Evolutionary conservation across 2,329 filamentous ascomycete species (phyloP), one percentile per base, ranked within the genome.

Genomic region (Ceratocystis colombiana): DNA sequence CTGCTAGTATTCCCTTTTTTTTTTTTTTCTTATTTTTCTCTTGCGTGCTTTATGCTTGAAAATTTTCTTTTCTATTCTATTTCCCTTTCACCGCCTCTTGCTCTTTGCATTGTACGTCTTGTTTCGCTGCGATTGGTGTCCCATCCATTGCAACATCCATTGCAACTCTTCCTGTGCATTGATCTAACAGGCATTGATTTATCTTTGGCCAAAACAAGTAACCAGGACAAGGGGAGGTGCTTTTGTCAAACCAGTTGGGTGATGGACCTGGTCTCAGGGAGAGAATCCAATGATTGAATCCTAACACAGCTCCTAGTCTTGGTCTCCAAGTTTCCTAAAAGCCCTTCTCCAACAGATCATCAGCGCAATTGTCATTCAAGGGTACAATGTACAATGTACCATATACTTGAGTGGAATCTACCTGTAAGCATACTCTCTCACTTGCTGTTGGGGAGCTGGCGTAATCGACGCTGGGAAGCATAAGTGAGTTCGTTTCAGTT

Each of bases 161-260:
- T 20, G 55, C 55, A 37, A 20, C 55, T 59, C 28, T 59, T 59
- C 25, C 30, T 20, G 55, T 59, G 55, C 55, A 59, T 37, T 59
- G 55, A 59, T 59, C 55, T 59, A 37, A 30, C 28, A 17, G 33
- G 53, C 53, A 57, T 57, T 15, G n/a, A 20, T 33, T 37, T 57
- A 59, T 17, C 15, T 37, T 37, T 59, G 55, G 28, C 28, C 55
- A 53, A 25, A 53, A 53, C 48, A 53, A 53, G 20, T 1, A 12
- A 15, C 37, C 12, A 25, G 48, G 48, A 28, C 12, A 28, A 53
- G 48, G 12, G 7, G 28, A 53, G 48, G 48, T 53, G 55, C 55
- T 59, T 37, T 59, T 33, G 55, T 37, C 15, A 30, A 59, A 59
- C 30, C 6, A 15, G 12, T 4, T 8, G 8, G 28, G 7, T 59